These are phyloP conservation scores for Fusarium sp. DNA, from an alignment of 2,329 filamentous ascomycete genomes.

Conservation along the genomic window DNA sequence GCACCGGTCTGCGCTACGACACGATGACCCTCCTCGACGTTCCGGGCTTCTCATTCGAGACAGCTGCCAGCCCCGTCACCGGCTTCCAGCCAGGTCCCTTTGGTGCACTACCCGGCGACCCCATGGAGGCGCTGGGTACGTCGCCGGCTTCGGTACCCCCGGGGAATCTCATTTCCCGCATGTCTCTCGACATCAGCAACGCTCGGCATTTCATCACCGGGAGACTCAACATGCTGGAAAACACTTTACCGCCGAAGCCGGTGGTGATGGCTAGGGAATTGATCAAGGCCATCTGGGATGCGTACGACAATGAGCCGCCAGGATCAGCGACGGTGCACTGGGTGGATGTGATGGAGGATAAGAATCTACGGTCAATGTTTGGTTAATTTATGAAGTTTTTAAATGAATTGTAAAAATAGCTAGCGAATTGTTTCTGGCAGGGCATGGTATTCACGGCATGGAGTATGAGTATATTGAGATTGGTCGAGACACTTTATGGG, in stretches of 20 bases:
- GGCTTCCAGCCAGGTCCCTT: slow-evolving; percentile 16
- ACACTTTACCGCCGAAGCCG: slow-evolving; percentile 54
- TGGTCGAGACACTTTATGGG: background rate
- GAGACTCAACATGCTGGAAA: slow-evolving; percentile 52
- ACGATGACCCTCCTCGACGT: slow-evolving; percentile 30
- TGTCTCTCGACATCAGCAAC: slow-evolving; percentile 52
- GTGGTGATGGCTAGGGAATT: slow-evolving; percentile 56
- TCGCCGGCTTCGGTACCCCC: slow-evolving; percentile 14
- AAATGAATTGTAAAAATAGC: background rate
- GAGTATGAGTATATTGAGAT: background rate
- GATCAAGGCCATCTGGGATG: slow-evolving; percentile 55
- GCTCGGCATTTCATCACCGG: slow-evolving; percentile 55
- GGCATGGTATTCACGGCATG: background rate
- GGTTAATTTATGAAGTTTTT: slow-evolving; percentile 34
- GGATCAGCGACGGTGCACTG: slow-evolving; percentile 52
- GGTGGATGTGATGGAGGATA: slow-evolving; percentile 57
- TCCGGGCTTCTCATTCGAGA: slow-evolving; percentile 22
- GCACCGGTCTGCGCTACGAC: slow-evolving; percentile 49
- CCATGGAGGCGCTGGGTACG: slow-evolving; percentile 21
- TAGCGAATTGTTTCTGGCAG: background rate
- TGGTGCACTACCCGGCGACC: background rate
- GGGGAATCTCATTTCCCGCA: slow-evolving; percentile 31
- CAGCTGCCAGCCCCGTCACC: slow-evolving; percentile 1
- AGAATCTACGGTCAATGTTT: slow-evolving; percentile 49
- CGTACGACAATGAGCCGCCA: slow-evolving; percentile 52